Conservation (phyloP, 306 rosid genomes). For the cucumber (Cucumis sativus) region DNA sequence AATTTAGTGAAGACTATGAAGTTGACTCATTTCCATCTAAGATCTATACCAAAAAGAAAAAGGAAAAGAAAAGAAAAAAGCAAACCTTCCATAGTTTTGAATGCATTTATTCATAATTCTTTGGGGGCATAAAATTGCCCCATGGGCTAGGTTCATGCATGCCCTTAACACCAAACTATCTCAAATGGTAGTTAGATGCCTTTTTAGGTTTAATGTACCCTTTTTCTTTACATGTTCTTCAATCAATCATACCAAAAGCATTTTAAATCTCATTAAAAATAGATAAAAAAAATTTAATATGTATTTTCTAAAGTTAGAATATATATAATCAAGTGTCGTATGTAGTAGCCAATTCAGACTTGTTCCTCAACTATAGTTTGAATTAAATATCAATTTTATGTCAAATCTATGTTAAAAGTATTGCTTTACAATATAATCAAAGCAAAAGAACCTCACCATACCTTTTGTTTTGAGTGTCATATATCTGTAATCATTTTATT, state of each 20-base stretch:
- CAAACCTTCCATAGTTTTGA: not conserved
- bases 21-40: conserved; percentile 7
- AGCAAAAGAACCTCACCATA: not conserved
- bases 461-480: not conserved
- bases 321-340: no score
- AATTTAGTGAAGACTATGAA: conserved; percentile 6
- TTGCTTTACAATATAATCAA: not conserved
- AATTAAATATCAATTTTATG: not conserved
- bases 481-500: not conserved
- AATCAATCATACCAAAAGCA: not conserved
- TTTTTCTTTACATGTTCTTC: not conserved
- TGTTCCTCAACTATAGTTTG: not conserved
- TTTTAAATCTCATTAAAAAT: no score
- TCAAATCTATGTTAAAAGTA: not conserved
- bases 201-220: not conserved
- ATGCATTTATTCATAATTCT: not conserved
- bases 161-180: not conserved
- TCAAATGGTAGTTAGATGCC: not conserved
- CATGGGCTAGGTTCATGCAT: conserved; percentile 4
- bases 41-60: not conserved
- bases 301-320: no score
- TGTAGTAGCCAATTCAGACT: not conserved
- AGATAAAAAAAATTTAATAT: no score
- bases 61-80: not conserved
- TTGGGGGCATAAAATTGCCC: not conserved